Evolutionary conservation across 148 eudicot genomes (phyloP), one percentile per base, ranked within the genome.

Genomic region (Cornus florida): DNA sequence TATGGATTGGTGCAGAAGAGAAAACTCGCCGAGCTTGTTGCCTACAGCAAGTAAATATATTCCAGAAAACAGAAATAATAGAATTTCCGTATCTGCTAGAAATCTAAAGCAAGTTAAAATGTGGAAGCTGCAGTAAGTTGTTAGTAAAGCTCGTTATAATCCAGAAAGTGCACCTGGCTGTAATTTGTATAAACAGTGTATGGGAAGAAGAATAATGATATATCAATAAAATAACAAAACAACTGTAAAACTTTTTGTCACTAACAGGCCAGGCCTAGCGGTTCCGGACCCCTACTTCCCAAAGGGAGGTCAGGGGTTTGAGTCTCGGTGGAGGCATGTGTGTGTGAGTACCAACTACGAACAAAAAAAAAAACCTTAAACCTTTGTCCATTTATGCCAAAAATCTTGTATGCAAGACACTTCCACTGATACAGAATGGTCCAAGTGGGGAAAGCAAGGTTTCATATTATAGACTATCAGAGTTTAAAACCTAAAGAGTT

Each of bases 1-100:
- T 83, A 24, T 81, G 82, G 62, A 91, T 91, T 50, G 92, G 92
- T 35, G 89, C 88, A 64, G 94, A 91, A 22, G 69, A 76, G 73
- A 87, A 91, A 20, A 69, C 75, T 33, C 94, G 82, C 74, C 59
- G 31, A 68, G 88, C 88, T 57, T 64, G 71, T 10, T 78, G 69
- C 81, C 90, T 88, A 73, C 39, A 57, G 67, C 75, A 86, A 65
- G 48, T 24, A 78, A 31, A 75, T 66, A 75, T 32, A 78, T 76
- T 35, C 10, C 22, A 41, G 62, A 50, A 9, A 1, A 73, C 12
- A 33, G 4, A 77, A 19, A 8, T 7, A 53, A 28, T 31, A 35
- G 13, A 23, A 33, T 43, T 38, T 38, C 46, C 14, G 31, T 6
- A 33, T 60, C 70, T 22, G 35, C 71, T 59, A n/a, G 69, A 62